Evolutionary conservation across 2,329 filamentous ascomycete species (phyloP).

Genomic region (Coleophoma cylindrospora): DNA sequence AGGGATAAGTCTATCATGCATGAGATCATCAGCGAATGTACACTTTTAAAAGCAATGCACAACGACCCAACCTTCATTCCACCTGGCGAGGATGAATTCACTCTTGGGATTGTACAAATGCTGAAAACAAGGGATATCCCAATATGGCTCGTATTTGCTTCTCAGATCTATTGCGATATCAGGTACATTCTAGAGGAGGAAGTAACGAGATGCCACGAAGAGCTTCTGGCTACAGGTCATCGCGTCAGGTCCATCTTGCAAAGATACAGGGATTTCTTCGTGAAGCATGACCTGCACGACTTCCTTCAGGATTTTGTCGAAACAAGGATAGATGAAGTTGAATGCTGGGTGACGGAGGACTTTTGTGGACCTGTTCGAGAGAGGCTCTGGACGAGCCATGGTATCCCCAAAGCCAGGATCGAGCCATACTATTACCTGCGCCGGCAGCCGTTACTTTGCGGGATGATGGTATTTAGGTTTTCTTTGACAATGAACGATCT

Average conservation of each 20-base stretch:
- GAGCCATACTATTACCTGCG: slow-evolving; percentile 6
- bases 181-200: slow-evolving; percentile 24
- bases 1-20: slow-evolving; percentile 14
- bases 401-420: background rate
- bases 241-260: slow-evolving; percentile 3
- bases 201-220: slow-evolving; percentile 4
- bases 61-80: slow-evolving; percentile 5
- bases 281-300: slow-evolving; percentile 2
- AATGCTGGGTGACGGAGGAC: slow-evolving; percentile 10
- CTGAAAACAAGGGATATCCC: slow-evolving; percentile 13
- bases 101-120: slow-evolving; percentile 18
- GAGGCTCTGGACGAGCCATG: slow-evolving; percentile 1
- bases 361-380: slow-evolving; percentile 2
- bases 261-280: slow-evolving; percentile 2
- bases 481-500: slow-evolving; percentile 10
- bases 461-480: slow-evolving; percentile 9
- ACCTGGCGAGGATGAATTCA: slow-evolving; percentile 23
- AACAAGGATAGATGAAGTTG: slow-evolving; percentile 5
- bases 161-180: slow-evolving; percentile 27
- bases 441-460: slow-evolving; percentile 10
- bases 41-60: slow-evolving; percentile 23
- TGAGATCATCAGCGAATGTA: slow-evolving; percentile 19
- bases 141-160: slow-evolving; percentile 22
- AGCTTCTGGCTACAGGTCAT: slow-evolving; percentile 7
- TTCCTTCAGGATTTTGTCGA: background rate